These are phyloP conservation scores for Micractinium conductrix DNA, from an alignment of 139 green algal genomes.

Conservation along the genomic window DNA sequence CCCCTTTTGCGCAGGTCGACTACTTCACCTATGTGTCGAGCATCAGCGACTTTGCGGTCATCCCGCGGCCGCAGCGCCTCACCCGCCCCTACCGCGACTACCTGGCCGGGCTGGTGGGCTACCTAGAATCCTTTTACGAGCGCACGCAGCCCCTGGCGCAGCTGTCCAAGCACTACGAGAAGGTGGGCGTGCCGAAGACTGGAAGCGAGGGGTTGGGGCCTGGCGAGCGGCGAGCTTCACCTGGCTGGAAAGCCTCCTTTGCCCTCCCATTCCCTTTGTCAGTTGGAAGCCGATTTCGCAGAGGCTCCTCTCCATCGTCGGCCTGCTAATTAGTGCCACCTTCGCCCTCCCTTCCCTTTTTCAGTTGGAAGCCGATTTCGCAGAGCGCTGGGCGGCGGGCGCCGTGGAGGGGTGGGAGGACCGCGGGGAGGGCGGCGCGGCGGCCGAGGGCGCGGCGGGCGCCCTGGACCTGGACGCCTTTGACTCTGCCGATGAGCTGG, in stretches of 20 bases:
- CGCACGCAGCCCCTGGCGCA: slow-evolving; percentile 88
- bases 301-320: no score
- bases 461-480: slow-evolving; percentile 84
- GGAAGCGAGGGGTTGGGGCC: neutral
- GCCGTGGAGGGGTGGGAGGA: slow-evolving; percentile 79
- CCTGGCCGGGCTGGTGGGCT: slow-evolving; percentile 71
- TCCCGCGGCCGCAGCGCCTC: slow-evolving; percentile 51
- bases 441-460: neutral
- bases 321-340: no score
- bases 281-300: no score
- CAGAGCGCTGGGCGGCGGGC: slow-evolving; percentile 71
- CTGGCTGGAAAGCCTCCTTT: no score
- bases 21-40: slow-evolving; percentile 79
- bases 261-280: no score
- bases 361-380: slow-evolving; percentile 80
- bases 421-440: slow-evolving; percentile 40
- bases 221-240: no score
- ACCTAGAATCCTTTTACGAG: slow-evolving; percentile 90
- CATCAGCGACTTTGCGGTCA: slow-evolving; percentile 57
- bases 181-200: slow-evolving; percentile 29
- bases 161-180: slow-evolving; percentile 59
- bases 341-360: no score
- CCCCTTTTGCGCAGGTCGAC: slow-evolving; percentile 38
- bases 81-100: slow-evolving; percentile 77
- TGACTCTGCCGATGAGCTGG: slow-evolving; percentile 84